Evolutionary conservation across 176 grass and related monocot species (phyloP), one percentile per base, ranked within the genome.

Genomic region (Tillandsia leiboldiana): DNA sequence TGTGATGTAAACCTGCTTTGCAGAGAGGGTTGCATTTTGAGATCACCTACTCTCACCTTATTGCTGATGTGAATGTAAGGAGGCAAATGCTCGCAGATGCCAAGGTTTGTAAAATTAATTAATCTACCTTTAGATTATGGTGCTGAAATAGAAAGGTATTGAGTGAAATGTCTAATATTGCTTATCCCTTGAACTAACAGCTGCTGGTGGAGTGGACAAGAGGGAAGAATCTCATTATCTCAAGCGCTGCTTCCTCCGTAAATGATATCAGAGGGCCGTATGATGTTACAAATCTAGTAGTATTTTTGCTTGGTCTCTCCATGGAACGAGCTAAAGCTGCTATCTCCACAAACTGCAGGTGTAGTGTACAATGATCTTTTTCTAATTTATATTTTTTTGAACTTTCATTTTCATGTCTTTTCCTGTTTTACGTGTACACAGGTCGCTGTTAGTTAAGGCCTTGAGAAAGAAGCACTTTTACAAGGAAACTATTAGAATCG

Each of bases 381-480:
- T 61, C 15, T 18, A 61, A 18, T 61, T 10, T 61, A 59, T 68
- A 53, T 64, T 65, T 20, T 13, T 73, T 11, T 74, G 10, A 56
- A 24, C 13, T 64, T 64, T 51, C 59, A 84, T 53, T 67, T 26
- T 77, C 10, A 2, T 64, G 9, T 51, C 56, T 20, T 62, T 64
- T 3, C n/a, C 9, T 61, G 15, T 17, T 9, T n/a, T 80, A 11
- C 72, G 66, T 47, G 18, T 53, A 69, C 12, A 10, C 74, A 96
- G 88, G 78, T 77, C 75, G 58, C 71, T 96, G 28, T 28, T 96
- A 67, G 75, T 70, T 29, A 89, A 73, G 65, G 78, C 86, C 70
- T 59, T 85, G 71, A 91, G 83, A 84, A 96, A 84, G 75, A 96
- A 96, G 63, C 76, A 96, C 68, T 96, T 88, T 69, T 86, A 96